Evolutionary conservation across 129 eudicot species (phyloP).

Genomic region (Ambrosia trifida): DNA sequence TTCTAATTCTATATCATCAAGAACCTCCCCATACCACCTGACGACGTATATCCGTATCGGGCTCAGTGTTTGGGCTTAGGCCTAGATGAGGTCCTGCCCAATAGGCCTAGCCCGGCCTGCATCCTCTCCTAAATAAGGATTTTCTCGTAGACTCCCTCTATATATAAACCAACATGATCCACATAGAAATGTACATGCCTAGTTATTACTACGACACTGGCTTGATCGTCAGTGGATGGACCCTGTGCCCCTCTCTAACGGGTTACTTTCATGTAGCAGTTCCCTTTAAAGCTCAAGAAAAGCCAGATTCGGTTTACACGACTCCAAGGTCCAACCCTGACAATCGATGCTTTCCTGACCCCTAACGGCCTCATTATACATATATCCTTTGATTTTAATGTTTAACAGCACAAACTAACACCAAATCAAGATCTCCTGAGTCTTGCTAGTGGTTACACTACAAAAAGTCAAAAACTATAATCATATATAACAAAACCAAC

Average conservation of each 20-base stretch:
- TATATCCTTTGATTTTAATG: slow-evolving; percentile 1
- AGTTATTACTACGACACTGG: background rate
- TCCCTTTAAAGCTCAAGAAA: background rate
- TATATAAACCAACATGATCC: background rate
- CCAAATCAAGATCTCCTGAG: slow-evolving; percentile 7
- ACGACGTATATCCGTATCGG: background rate
- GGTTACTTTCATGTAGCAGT: background rate
- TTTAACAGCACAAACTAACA: slow-evolving; percentile 7
- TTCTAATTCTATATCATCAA: background rate
- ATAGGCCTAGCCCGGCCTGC: background rate
- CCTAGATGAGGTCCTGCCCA: background rate
- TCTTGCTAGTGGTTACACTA: slow-evolving; percentile 6
- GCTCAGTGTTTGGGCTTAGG: background rate
- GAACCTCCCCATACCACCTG: background rate
- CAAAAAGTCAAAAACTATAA: background rate
- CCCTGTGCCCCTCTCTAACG: background rate
- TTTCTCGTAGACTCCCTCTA: background rate
- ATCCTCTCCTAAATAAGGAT: background rate
- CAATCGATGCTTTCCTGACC: background rate
- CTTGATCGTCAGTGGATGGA: background rate
- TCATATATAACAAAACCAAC: background rate
- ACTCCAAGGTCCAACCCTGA: background rate
- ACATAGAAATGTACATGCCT: background rate
- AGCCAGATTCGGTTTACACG: background rate
- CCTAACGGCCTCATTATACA: slow-evolving; percentile 12